Conservation (phyloP, 768 basidiomycete species). For the Panellus pusillus region DNA sequence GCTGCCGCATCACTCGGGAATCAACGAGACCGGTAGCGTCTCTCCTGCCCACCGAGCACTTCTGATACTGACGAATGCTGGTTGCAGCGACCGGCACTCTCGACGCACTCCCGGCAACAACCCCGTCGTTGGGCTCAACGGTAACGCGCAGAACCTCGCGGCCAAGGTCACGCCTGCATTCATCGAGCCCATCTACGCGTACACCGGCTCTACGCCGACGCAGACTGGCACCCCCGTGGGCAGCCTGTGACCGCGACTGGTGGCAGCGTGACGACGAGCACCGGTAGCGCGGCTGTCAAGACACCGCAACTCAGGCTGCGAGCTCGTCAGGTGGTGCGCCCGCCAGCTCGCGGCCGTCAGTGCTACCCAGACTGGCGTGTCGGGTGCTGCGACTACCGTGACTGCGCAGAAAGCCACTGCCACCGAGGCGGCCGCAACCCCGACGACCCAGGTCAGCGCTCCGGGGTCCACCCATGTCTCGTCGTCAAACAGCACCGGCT, state of each 20-base stretch:
- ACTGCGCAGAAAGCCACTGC: neutral
- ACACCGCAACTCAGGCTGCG: neutral
- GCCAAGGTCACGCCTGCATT: slow-evolving; percentile 35
- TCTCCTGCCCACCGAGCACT: neutral
- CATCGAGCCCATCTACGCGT: slow-evolving; percentile 46
- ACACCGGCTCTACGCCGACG: slow-evolving; percentile 43
- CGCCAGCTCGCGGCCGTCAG: no score
- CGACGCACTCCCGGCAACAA: slow-evolving; percentile 51
- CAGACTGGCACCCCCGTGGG: slow-evolving; percentile 33
- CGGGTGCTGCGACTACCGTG: neutral
- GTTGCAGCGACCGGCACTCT: slow-evolving; percentile 46
- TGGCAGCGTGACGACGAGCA: neutral
- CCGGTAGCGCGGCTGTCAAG: neutral
- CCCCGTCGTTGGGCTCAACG: slow-evolving; percentile 35
- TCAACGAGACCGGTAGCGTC: slow-evolving; percentile 47
- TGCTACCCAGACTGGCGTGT: no score
- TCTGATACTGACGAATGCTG: slow-evolving; percentile 3
- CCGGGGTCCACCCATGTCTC: neutral
- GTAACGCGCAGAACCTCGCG: slow-evolving; percentile 3
- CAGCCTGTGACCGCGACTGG: slow-evolving; percentile 17
- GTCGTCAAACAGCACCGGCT: slow-evolving; percentile 1
- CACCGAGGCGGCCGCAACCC: neutral
- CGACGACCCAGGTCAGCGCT: neutral
- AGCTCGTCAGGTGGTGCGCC: neutral
- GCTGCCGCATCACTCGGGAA: slow-evolving; percentile 46